phyloP scores from a whole-genome alignment of 169 alveolate species.

The Prorocentrum cordatum region DNA sequence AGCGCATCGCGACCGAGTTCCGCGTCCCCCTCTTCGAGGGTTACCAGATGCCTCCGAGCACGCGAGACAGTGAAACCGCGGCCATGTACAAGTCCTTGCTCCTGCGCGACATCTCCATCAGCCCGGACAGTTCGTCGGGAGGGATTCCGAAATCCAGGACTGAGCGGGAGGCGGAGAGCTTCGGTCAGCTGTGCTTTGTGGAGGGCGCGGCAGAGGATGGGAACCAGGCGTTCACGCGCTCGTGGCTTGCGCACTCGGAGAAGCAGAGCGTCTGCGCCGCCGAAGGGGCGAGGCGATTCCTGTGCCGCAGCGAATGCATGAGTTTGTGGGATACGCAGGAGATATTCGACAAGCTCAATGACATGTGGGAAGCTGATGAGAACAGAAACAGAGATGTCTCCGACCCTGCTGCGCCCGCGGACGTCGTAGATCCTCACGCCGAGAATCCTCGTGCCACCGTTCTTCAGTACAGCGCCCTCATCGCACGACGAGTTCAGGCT shows the following conservation, averaged over 20 bases:
- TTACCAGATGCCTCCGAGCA: neutral
- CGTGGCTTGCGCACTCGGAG: neutral
- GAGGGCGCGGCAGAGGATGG: no score
- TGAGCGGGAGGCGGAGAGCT: neutral
- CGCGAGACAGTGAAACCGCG: neutral
- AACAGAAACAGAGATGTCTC: no score
- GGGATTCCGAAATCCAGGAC: neutral
- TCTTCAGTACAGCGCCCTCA: no score
- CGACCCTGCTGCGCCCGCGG: no score
- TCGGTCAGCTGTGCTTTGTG: neutral
- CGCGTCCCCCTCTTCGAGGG: constrained; percentile 11
- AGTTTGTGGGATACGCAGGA: constrained; percentile 11
- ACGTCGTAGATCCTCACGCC: no score
- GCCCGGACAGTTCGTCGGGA: no score
- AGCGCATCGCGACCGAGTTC: neutral
- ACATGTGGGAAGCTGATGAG: no score
- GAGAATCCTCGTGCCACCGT: no score
- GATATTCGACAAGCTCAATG: no score
- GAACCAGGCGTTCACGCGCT: neutral
- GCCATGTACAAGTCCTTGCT: constrained; percentile 7
- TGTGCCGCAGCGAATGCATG: neutral
- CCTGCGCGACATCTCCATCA: neutral
- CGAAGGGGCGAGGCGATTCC: neutral
- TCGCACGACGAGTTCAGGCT: no score
- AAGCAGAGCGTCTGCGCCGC: neutral